A percentile compares a stretch with the other conserved stretches of the same genome.
Evolutionary conservation across 2,329 filamentous ascomycete species (phyloP).

Genomic region (Colletotrichum tanaceti): DNA sequence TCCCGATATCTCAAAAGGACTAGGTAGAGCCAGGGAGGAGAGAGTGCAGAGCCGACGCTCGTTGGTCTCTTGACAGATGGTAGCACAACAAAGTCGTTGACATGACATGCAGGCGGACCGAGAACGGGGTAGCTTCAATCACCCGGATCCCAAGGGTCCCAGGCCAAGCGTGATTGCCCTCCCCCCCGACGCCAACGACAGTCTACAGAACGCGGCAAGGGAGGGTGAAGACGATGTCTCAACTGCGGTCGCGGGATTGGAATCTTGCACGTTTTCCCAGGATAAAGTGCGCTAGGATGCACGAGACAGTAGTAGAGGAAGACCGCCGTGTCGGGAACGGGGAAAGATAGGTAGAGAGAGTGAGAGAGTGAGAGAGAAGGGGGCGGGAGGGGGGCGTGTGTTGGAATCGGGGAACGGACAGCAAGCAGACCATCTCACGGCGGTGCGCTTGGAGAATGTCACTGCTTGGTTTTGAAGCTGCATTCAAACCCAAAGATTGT

Average conservation of each 20-base stretch:
- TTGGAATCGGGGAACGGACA: not conserved
- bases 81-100: not conserved
- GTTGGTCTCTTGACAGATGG: conserved; percentile 3
- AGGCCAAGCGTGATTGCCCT: not conserved
- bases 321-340: conserved; percentile 15
- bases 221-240: conserved; percentile 29
- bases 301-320: conserved; percentile 11
- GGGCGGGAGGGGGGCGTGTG: no score
- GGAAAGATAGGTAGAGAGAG: no score
- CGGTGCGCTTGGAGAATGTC: not conserved
- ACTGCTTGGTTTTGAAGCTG: conserved; percentile 7
- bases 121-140: not conserved
- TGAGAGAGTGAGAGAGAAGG: no score
- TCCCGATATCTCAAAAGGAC: not conserved
- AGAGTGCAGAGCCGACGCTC: conserved; percentile 9
- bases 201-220: conserved; percentile 10
- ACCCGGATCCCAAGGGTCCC: not conserved
- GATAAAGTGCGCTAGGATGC: conserved; percentile 16
- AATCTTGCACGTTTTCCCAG: not conserved
- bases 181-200: not conserved
- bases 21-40: conserved; percentile 1
- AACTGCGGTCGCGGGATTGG: conserved; percentile 17
- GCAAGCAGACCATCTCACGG: not conserved
- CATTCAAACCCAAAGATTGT: conserved; percentile 24
- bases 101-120: conserved; percentile 14